Evolutionary conservation across 2,329 filamentous ascomycete species (phyloP), one percentile per base, ranked within the genome.

Genomic region (Grosmannia clavigera): DNA sequence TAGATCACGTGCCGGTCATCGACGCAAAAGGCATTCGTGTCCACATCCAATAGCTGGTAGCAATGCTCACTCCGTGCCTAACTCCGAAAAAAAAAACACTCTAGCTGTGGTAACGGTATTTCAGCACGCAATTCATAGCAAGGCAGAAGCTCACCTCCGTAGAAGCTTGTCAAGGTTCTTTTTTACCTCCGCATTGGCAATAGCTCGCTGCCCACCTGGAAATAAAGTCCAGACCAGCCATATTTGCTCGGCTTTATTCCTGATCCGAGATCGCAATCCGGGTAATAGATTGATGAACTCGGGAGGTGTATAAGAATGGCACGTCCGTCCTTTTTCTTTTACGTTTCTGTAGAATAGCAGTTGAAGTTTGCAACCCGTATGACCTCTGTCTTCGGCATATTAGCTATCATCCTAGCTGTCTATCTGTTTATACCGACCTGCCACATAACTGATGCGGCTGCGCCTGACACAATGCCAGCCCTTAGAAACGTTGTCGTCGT

Each of bases 401-500:
- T 38, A 27, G n/a, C 35, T 19, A 22, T 16, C 12, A 25, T 55
- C 10, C 2, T 55, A 14, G 22, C 33, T 25, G 16, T 40, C 10
- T 55, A 22, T 22, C 11, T 38, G n/a, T 16, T 55, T 27, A 38
- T 55, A 55, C 53, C 53, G 1, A 19, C 53, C n/a, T n/a, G 16
- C n/a, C n/a, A 40, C 11, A 38, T 27, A 14, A 9, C 9, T 2
- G 33, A 31, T 31, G 6, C 50, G 3, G 25, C 25, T 19, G 31
- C 35, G 9, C n/a, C 35, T 14, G 53, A 55, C 9, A 40, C 31
- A 3, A 55, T 55, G 53, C n/a, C 57, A 25, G 27, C 16, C 29
- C 53, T 55, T 3, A n/a, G 51, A 19, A 64, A 62, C 40, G 48
- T 64, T 4, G 59, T 64, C 14, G 61, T 64, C 31, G 61, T 64